Evolutionary conservation across 495 filamentous ascomycete species (phyloP).

Genomic region (Tirmania nivea): DNA sequence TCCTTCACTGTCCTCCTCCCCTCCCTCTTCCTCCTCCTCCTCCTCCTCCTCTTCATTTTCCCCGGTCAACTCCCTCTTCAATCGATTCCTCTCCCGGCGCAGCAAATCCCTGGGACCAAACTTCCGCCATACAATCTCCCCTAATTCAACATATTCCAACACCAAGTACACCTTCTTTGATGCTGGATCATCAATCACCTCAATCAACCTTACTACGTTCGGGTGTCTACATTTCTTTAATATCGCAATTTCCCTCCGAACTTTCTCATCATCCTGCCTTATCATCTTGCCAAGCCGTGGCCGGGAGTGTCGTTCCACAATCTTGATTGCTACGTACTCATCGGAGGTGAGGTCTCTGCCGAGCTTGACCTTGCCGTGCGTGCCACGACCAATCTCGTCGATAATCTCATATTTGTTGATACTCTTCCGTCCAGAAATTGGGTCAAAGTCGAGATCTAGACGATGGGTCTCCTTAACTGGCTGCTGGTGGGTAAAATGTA

Average conservation of each 20-base stretch:
- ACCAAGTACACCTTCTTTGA: conserved; percentile 96
- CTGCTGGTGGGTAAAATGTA: not conserved
- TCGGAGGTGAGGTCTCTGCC: conserved; percentile 55
- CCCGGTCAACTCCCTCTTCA: conserved; percentile 12
- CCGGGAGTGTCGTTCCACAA: conserved; percentile 85
- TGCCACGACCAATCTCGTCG: conserved; percentile 80
- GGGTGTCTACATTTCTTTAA: conserved; percentile 93
- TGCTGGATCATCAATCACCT: conserved; percentile 93
- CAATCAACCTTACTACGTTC: conserved; percentile 80
- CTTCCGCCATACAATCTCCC: conserved; percentile 84
- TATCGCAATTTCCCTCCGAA: conserved; percentile 91
- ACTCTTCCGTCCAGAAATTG: conserved; percentile 69
- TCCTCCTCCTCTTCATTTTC: conserved; percentile 1
- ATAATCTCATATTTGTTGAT: conserved; percentile 97
- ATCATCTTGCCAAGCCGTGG: conserved; percentile 59
- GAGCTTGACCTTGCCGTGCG: conserved; percentile 93
- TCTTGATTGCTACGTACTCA: conserved; percentile 88
- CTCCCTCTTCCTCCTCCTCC: conserved; percentile 2
- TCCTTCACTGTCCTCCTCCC: conserved; percentile 2
- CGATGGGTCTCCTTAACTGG: conserved; percentile 40
- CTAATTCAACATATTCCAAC: conserved; percentile 77
- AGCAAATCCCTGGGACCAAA: conserved; percentile 61
- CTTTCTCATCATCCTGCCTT: conserved; percentile 35
- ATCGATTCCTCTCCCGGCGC: conserved; percentile 53
- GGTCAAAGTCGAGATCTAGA: conserved; percentile 70